phyloP scores from a whole-genome alignment of 2,329 filamentous ascomycete species.

The Aspergillus pseudotamarii region DNA sequence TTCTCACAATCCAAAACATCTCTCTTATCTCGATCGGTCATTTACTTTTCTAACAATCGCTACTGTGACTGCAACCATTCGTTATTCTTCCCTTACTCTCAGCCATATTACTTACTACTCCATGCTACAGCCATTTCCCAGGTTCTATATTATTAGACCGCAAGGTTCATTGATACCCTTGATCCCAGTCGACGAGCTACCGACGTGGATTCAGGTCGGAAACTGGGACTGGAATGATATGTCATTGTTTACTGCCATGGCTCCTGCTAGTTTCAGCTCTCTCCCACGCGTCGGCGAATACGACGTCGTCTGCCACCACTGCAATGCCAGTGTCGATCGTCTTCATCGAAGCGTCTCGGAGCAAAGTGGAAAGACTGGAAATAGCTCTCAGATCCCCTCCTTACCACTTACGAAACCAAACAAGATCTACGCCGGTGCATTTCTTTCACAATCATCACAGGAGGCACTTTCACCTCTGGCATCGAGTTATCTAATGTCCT shows the following conservation, averaged over 20 bases:
- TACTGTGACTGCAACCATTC: background rate
- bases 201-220: conserved; percentile 37
- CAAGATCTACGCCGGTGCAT: background rate
- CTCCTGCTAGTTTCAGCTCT: conserved; percentile 22
- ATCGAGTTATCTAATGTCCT: background rate
- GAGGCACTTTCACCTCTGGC: background rate
- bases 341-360: conserved; percentile 30
- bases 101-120: conserved; percentile 6
- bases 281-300: conserved; percentile 36
- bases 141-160: conserved; percentile 44
- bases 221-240: conserved; percentile 25
- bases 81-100: conserved; percentile 5
- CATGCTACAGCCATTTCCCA: conserved; percentile 31
- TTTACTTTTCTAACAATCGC: background rate
- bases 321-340: conserved; percentile 25
- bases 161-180: conserved; percentile 41
- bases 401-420: background rate
- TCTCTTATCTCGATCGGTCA: background rate
- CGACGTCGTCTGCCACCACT: conserved; percentile 37
- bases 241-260: conserved; percentile 23
- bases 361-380: conserved; percentile 10
- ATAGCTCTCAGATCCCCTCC: background rate
- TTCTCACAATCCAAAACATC: background rate
- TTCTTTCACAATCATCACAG: background rate
- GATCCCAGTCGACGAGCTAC: conserved; percentile 49